These are phyloP conservation scores for Macaranga tanarius DNA, from an alignment of 441 rosid species.

Conservation along the genomic window DNA sequence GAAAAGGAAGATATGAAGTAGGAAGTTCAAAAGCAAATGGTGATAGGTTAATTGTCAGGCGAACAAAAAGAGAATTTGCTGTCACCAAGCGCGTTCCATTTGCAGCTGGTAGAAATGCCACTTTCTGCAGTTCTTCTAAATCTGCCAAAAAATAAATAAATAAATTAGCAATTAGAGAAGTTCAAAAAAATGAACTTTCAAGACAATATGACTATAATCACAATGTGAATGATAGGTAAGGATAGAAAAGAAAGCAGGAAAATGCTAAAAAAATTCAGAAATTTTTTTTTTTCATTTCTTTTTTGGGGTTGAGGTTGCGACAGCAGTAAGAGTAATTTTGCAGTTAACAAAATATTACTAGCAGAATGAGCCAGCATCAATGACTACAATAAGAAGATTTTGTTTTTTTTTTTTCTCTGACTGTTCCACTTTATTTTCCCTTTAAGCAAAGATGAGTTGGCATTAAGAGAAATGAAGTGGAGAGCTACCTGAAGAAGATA, in stretches of 20 bases:
- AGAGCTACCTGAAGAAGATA: conserved; percentile 77
- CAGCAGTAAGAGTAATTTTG: background rate
- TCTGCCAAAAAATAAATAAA: conserved; percentile 46
- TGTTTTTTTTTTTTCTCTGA: background rate
- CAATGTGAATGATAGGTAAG: background rate
- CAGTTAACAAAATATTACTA: background rate
- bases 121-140: conserved; percentile 61
- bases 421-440: background rate
- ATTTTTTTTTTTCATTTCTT: no score
- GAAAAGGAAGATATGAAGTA: conserved; percentile 71
- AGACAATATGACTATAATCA: background rate
- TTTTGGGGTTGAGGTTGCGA: background rate
- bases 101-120: conserved; percentile 95
- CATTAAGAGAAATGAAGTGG: conserved; percentile 12
- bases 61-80: conserved; percentile 77
- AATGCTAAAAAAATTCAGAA: no score
- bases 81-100: conserved; percentile 96
- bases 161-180: background rate
- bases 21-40: conserved; percentile 99
- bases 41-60: conserved; percentile 75
- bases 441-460: background rate
- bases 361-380: background rate
- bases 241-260: no score
- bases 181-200: background rate
- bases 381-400: background rate